These are phyloP conservation scores for Cyberlindnera samutprakarnensis DNA, from an alignment of 805 yeast species.

Conservation along the genomic window DNA sequence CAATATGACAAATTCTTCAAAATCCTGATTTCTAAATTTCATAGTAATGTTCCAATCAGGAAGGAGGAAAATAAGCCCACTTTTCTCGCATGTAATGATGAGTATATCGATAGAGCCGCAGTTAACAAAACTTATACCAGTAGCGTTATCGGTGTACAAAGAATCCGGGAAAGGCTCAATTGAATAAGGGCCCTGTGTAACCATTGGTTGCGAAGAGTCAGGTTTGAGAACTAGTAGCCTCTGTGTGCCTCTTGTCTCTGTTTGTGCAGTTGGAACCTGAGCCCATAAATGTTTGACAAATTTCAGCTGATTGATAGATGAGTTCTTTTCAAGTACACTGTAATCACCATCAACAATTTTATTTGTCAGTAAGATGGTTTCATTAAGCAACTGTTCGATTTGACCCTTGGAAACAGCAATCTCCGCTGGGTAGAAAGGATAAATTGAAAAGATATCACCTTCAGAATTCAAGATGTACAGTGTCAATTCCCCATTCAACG, in stretches of 20 bases:
- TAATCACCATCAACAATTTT: conserved; percentile 16
- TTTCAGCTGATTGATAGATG: conserved; percentile 27
- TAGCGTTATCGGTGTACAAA: conserved; percentile 40
- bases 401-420: conserved; percentile 29
- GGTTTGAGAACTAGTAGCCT: conserved; percentile 19
- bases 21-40: conserved; percentile 23
- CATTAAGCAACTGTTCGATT: conserved; percentile 26
- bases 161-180: conserved; percentile 47
- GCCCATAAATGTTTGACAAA: conserved; percentile 28
- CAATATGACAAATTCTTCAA: conserved; percentile 17
- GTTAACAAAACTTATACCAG: conserved; percentile 24
- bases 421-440: conserved; percentile 54
- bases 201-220: conserved; percentile 7
- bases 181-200: conserved; percentile 46
- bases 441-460: conserved; percentile 52
- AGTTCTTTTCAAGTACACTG: conserved; percentile 6
- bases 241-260: conserved; percentile 16
- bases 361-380: conserved; percentile 24
- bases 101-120: conserved; percentile 23
- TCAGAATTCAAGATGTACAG: conserved; percentile 45
- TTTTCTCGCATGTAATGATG: conserved; percentile 21
- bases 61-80: conserved; percentile 23
- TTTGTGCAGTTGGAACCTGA: conserved; percentile 15
- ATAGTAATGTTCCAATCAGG: conserved; percentile 28
- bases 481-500: conserved; percentile 37